Evolutionary conservation across 345 rosid genomes (phyloP).

Genomic region (Syzygium aqueum): DNA sequence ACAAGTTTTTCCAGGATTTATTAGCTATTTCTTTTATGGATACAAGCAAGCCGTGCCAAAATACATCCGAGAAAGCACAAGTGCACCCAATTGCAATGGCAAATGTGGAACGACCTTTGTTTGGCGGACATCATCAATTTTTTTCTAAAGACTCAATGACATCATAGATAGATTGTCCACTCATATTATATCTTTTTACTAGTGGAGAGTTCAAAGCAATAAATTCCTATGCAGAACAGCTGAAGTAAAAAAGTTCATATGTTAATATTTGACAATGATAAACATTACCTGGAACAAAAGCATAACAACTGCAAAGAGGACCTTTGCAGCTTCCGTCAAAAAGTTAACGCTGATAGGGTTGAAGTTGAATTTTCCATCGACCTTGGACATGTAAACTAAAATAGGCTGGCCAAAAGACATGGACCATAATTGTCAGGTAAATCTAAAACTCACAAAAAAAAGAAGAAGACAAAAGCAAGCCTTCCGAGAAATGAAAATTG

Average conservation of each 20-base stretch:
- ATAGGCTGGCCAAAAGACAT: conserved; percentile 52
- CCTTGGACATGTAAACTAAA: conserved; percentile 92
- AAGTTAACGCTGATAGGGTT: conserved; percentile 94
- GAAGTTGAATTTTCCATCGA: conserved; percentile 80
- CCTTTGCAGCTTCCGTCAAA: conserved; percentile 81
- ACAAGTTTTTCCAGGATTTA: background rate
- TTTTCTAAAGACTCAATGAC: background rate
- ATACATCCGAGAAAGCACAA: background rate
- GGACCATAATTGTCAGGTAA: background rate
- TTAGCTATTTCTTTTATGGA: background rate
- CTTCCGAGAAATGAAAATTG: background rate
- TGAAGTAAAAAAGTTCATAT: background rate
- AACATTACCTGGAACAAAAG: conserved; percentile 64
- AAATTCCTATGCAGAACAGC: background rate
- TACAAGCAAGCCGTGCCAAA: background rate
- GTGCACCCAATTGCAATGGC: background rate
- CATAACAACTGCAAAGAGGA: conserved; percentile 81
- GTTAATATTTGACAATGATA: background rate
- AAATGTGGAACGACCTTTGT: background rate
- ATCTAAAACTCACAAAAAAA: background rate
- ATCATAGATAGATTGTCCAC: background rate
- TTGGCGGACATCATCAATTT: background rate
- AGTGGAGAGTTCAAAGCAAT: background rate
- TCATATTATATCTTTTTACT: background rate
- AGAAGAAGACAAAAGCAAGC: background rate